phyloP scores from a whole-genome alignment of 805 yeast species.

The Wickerhamiella sergipiensis region DNA sequence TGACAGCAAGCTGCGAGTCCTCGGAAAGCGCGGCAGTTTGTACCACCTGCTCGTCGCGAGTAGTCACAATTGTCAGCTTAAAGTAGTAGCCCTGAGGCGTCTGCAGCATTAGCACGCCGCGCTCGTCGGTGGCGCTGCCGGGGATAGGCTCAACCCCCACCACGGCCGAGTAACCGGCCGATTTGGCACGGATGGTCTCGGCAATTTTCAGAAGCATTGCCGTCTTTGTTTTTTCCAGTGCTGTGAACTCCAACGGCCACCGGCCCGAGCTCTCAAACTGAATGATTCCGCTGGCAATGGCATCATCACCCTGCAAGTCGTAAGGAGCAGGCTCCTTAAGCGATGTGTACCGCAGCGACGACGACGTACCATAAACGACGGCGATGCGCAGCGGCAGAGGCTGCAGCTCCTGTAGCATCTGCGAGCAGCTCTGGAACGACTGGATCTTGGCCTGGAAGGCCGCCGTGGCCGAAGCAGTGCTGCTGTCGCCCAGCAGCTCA shows the following conservation, averaged over 20 bases:
- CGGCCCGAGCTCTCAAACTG: conserved; percentile 82
- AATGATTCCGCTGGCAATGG: conserved; percentile 59
- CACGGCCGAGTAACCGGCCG: conserved; percentile 35
- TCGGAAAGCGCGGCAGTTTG: conserved; percentile 41
- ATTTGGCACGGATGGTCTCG: conserved; percentile 28
- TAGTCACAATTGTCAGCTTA: conserved; percentile 60
- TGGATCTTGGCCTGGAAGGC: conserved; percentile 21
- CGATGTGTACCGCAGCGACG: conserved; percentile 66
- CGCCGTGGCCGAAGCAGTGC: neutral
- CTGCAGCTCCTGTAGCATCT: conserved; percentile 32
- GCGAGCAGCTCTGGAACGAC: conserved; percentile 40
- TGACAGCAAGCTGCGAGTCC: conserved; percentile 32
- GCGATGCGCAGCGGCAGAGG: conserved; percentile 60
- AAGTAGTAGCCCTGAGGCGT: conserved; percentile 89
- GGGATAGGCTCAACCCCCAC: conserved; percentile 46
- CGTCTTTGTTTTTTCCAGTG: conserved; percentile 78
- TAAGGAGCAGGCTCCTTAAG: conserved; percentile 71
- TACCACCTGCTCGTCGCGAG: conserved; percentile 48
- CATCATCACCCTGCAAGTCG: conserved; percentile 19
- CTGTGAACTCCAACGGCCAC: conserved; percentile 89
- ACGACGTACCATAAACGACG: conserved; percentile 57
- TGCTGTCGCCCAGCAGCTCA: conserved; percentile 11
- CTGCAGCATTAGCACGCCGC: conserved; percentile 32
- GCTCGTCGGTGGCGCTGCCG: conserved; percentile 9
- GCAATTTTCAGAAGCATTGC: conserved; percentile 72